Conservation (phyloP, 331 rosid species). For the Pyracantha coccinea region DNA sequence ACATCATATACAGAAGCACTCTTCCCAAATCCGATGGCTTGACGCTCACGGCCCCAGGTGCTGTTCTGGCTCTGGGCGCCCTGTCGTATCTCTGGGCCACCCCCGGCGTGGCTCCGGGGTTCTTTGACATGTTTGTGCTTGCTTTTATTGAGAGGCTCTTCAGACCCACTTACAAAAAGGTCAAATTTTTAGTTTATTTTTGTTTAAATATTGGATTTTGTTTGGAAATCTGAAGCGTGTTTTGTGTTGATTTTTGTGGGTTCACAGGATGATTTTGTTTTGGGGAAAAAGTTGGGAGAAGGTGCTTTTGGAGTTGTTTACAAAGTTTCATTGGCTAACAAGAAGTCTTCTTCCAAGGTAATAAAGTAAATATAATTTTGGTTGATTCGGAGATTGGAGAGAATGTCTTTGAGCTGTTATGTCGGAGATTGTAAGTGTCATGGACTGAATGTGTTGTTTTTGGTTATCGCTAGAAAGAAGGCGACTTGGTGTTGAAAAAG, state of each 20-base stretch:
- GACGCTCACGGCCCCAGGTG: conserved; percentile 71
- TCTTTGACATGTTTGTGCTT: conserved; percentile 95
- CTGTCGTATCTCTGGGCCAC: conserved; percentile 95
- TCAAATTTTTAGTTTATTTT: conserved; percentile 13
- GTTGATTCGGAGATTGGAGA: no score
- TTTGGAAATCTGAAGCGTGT: conserved; percentile 5
- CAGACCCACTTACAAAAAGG: conserved; percentile 77
- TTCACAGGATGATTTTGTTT: conserved; percentile 74
- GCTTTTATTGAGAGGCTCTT: conserved; percentile 79
- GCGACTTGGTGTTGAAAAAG: conserved; percentile 86
- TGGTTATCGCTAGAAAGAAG: conserved; percentile 57
- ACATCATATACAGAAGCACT: conserved; percentile 85
- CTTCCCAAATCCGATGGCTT: conserved; percentile 67
- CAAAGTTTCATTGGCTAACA: conserved; percentile 61
- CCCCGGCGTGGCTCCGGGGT: conserved; percentile 95
- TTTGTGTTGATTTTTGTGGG: conserved; percentile 18
- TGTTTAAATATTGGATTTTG: neutral
- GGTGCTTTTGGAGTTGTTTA: conserved; percentile 97
- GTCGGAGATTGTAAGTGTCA: neutral
- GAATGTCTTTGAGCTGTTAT: neutral
- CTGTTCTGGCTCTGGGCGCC: conserved; percentile 62
- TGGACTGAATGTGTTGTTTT: conserved; percentile 11
- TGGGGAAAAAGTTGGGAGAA: conserved; percentile 92
- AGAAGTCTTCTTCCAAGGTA: conserved; percentile 76
- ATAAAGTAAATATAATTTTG: neutral